Conservation (phyloP, 768 basidiomycete species). For the Gloeostereum incarnatum region DNA sequence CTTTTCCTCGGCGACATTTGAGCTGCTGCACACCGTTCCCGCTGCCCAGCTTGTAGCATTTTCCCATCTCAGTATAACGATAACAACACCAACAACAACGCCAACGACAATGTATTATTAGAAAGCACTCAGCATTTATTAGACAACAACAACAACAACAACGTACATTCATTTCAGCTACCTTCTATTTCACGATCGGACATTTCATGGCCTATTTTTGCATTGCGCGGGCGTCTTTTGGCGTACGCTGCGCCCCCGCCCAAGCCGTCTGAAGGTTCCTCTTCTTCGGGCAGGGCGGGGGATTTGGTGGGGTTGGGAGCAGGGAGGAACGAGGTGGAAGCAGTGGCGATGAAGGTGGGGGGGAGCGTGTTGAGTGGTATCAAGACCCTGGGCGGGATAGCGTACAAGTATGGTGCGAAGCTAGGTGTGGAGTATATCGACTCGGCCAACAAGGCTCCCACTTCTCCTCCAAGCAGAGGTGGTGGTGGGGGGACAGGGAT, state of each 20-base stretch:
- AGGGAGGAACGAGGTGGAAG: constrained; percentile 40
- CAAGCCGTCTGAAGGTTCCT: constrained; percentile 5
- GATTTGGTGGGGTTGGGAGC: constrained; percentile 8
- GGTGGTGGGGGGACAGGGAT: constrained; percentile 8
- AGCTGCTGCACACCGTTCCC: constrained; percentile 39
- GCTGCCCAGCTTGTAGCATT: constrained; percentile 36
- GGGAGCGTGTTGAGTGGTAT: constrained; percentile 56
- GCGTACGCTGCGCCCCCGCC: constrained; percentile 4
- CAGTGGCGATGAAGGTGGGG: constrained; percentile 48
- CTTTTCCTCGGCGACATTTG: constrained; percentile 44
- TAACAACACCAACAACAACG: constrained; percentile 6
- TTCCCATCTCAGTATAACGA: constrained; percentile 16
- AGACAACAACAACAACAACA: neutral
- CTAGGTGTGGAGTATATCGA: too few relatives aligned
- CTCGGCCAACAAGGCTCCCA: too few relatives aligned
- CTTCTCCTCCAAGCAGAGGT: too few relatives aligned
- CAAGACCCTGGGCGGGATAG: constrained; percentile 54
- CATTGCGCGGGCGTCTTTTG: neutral
- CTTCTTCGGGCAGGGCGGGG: too few relatives aligned
- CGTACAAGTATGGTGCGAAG: too few relatives aligned
- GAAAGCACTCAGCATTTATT: constrained; percentile 6
- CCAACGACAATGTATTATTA: constrained; percentile 26
- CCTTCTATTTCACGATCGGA: too few relatives aligned
- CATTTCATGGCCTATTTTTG: neutral
- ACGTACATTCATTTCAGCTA: neutral